Percentiles rank a stretch among this genome's conserved stretches.
Conservation (phyloP, 768 basidiomycete species). For the Suillus discolor region DNA sequence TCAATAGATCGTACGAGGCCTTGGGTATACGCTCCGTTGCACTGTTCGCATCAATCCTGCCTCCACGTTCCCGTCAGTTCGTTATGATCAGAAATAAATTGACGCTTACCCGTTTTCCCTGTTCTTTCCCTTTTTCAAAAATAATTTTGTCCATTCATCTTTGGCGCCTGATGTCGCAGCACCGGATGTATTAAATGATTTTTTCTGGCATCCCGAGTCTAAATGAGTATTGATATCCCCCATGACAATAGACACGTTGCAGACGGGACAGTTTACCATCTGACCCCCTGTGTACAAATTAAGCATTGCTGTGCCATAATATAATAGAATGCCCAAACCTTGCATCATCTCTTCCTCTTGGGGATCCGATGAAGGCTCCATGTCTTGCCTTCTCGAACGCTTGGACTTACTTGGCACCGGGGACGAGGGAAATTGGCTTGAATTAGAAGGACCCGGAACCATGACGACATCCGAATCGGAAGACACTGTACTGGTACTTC, state of each 20-base stretch:
- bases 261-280: slow-evolving; percentile 65
- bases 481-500: slow-evolving; percentile 17
- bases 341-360: slow-evolving; percentile 32
- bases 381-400: slow-evolving; percentile 14
- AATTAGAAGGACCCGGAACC: slow-evolving; percentile 33
- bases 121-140: slow-evolving; percentile 45
- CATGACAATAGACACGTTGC: slow-evolving; percentile 46
- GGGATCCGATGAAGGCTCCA: slow-evolving; percentile 34
- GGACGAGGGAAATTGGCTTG: slow-evolving; percentile 22
- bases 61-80: slow-evolving; percentile 10
- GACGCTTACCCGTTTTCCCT: slow-evolving; percentile 34
- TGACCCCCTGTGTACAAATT: slow-evolving; percentile 29
- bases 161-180: slow-evolving; percentile 29
- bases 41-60: slow-evolving; percentile 32
- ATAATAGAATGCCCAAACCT: slow-evolving; percentile 15
- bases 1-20: slow-evolving; percentile 63
- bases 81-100: neutral
- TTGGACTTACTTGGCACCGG: slow-evolving; percentile 26
- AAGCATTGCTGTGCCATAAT: neutral
- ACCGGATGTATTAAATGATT: slow-evolving; percentile 20
- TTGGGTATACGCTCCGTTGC: slow-evolving; percentile 56
- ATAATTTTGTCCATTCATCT: slow-evolving; percentile 47
- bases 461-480: slow-evolving; percentile 33
- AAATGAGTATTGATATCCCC: slow-evolving; percentile 64
- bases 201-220: slow-evolving; percentile 41